phyloP scores from a whole-genome alignment of 2,329 filamentous ascomycete genomes.

The Pseudogymnoascus sp. region DNA sequence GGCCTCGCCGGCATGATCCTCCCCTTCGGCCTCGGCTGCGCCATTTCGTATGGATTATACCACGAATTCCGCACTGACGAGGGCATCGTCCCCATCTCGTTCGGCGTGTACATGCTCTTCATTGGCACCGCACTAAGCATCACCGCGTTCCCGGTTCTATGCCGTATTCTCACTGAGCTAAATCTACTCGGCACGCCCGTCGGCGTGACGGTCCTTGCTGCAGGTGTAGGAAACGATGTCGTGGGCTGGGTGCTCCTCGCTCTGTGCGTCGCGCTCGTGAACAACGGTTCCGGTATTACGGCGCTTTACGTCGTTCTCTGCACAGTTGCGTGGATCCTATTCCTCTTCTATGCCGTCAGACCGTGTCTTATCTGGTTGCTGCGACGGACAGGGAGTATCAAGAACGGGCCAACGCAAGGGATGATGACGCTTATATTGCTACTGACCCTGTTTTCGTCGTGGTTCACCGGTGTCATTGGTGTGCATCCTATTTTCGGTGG shows the following conservation, averaged over 20 bases:
- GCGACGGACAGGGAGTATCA: conserved; percentile 63
- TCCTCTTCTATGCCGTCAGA: conserved; percentile 63
- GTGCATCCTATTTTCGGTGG: conserved; percentile 85
- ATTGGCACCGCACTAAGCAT: conserved; percentile 91
- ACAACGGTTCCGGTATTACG: conserved; percentile 71
- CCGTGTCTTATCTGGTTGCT: conserved; percentile 70
- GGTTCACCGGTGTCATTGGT: conserved; percentile 85
- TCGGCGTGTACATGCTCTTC: conserved; percentile 63
- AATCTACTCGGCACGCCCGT: conserved; percentile 77
- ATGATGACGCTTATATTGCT: conserved; percentile 77
- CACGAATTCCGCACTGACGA: conserved; percentile 50
- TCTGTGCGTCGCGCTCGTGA: conserved; percentile 86
- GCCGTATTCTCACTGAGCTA: conserved; percentile 84
- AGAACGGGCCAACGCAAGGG: conserved; percentile 80
- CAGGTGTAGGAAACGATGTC: conserved; percentile 88
- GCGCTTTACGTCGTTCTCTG: conserved; percentile 79
- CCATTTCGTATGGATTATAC: conserved; percentile 73
- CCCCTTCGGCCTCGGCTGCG: conserved; percentile 75
- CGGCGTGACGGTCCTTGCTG: conserved; percentile 79
- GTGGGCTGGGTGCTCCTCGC: conserved; percentile 87
- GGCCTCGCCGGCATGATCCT: conserved; percentile 71
- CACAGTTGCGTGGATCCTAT: conserved; percentile 64
- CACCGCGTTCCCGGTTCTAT: conserved; percentile 84
- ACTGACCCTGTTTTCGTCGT: conserved; percentile 68
- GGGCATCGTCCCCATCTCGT: conserved; percentile 47